Base-by-base conservation (phyloP, 192 early-diverging fungal genomes). In the Coemansia sp. region DNA sequence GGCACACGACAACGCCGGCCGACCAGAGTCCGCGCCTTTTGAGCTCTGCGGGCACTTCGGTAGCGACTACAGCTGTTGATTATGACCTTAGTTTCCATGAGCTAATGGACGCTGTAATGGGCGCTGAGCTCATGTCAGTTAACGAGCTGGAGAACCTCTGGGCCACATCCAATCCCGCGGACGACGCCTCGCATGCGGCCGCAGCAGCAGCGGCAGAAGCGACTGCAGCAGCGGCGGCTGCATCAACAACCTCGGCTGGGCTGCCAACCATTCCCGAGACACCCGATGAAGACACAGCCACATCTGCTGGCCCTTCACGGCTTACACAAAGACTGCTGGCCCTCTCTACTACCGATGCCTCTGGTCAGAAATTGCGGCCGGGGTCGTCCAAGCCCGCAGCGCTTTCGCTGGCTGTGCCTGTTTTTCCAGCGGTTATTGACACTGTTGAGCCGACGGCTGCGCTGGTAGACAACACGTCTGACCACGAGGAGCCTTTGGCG, bases 41-140 rank as follows among this genome's bases (percentile, higher is more conserved):
- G 18, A 43, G 61, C 43, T 36, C 18, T 10, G 20, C 33, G 15
- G 58, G 33, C 8, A n/a, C 34, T 16, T 33, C 58, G 5, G 58
- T 38, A 7, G 58, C 58, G 36, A 38, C 33, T 3, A 38, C 58
- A 10, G 58, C 65, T 33, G 58, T 71, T 33, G 83, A 70, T 39
- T 76, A 76, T 71, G 75, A 68, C 50, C 73, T 79, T 75, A 78
- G 75, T 53, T 79, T 89, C 70, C 84, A 88, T 72, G 88, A 89
- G 36, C 84, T 89, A 29, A 86, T 87, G 73, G 86, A 89, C 33
- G 85, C 87, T 38, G 88, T 89, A 29, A 86, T 87, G 73, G 86
- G 88, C 33, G 85, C 87, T 38, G 88, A 88, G 70, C 81, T 84
- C 0, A 89, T 89, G 88, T 88, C 88, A 10, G 79, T 89, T 3